phyloP scores from a whole-genome alignment of 768 basidiomycete genomes.

The Chalciporus sphaerocephalus region DNA sequence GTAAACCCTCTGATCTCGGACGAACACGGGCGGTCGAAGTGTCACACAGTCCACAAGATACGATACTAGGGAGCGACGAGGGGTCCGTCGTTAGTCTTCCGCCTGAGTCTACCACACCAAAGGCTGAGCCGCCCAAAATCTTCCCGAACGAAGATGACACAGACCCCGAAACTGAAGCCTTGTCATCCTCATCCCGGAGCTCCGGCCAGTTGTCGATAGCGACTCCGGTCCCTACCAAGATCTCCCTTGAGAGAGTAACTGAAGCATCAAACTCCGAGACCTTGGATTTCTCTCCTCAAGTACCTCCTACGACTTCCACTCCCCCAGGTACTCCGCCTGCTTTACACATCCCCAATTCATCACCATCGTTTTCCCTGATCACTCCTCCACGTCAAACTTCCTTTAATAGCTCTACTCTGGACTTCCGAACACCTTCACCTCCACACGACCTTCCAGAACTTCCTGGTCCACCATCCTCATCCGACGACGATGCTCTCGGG shows the following conservation, averaged over 20 bases:
- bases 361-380: conserved; percentile 27
- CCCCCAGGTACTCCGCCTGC: conserved; percentile 26
- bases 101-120: conserved; percentile 27
- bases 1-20: conserved; percentile 21
- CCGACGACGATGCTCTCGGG: conserved; percentile 42
- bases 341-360: conserved; percentile 3
- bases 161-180: conserved; percentile 27
- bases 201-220: conserved; percentile 14
- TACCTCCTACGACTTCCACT: conserved; percentile 16
- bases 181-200: conserved; percentile 21
- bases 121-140: conserved; percentile 14
- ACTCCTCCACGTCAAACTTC: conserved; percentile 48
- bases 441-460: conserved; percentile 60
- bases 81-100: conserved; percentile 25
- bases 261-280: conserved; percentile 15
- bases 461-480: conserved; percentile 59
- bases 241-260: conserved; percentile 14
- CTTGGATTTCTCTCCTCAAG: conserved; percentile 1
- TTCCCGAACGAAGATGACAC: conserved; percentile 17
- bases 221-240: conserved; percentile 10
- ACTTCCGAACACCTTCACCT: conserved; percentile 62
- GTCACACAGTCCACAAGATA: conserved; percentile 16
- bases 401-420: conserved; percentile 39
- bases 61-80: conserved; percentile 33
- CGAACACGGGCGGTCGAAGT: conserved; percentile 18